Percentiles rank a stretch among this genome's conserved stretches.
These are phyloP conservation scores for Naganishia antarctica DNA, from an alignment of 768 basidiomycete genomes.

Conservation along the genomic window DNA sequence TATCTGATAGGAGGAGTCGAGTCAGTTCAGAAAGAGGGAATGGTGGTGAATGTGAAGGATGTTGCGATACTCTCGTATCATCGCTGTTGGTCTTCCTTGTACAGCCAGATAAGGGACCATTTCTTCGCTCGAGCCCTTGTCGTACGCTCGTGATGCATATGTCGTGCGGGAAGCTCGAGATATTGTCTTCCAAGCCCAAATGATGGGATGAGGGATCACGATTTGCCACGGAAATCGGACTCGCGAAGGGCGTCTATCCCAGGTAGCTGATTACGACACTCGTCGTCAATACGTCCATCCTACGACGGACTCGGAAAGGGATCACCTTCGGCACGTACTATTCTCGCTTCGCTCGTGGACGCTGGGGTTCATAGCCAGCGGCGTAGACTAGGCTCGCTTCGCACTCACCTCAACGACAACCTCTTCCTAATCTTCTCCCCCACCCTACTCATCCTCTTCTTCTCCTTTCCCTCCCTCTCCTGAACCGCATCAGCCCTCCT, in stretches of 20 bases:
- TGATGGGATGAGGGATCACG: too few relatives aligned
- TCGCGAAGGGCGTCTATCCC: too few relatives aligned
- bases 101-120: too few relatives aligned
- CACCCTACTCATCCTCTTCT: slow-evolving; percentile 52
- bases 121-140: too few relatives aligned
- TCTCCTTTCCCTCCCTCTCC: slow-evolving; percentile 19
- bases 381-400: too few relatives aligned
- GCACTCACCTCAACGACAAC: slow-evolving; percentile 86
- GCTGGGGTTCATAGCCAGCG: too few relatives aligned
- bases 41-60: neutral
- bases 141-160: too few relatives aligned
- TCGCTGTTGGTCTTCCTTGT: too few relatives aligned
- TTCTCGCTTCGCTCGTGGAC: slow-evolving; percentile 4
- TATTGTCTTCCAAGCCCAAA: too few relatives aligned
- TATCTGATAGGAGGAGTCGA: slow-evolving; percentile 7
- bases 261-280: too few relatives aligned
- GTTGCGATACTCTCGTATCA: neutral
- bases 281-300: neutral
- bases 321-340: slow-evolving; percentile 32
- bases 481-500: slow-evolving; percentile 17
- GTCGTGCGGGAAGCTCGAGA: too few relatives aligned
- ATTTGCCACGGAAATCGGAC: too few relatives aligned
- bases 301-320: neutral
- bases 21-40: neutral
- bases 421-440: slow-evolving; percentile 95